Evolutionary conservation across 2,329 filamentous ascomycete genomes (phyloP), one percentile per base, ranked within the genome.

Genomic region (Didymosphaeria variabile): DNA sequence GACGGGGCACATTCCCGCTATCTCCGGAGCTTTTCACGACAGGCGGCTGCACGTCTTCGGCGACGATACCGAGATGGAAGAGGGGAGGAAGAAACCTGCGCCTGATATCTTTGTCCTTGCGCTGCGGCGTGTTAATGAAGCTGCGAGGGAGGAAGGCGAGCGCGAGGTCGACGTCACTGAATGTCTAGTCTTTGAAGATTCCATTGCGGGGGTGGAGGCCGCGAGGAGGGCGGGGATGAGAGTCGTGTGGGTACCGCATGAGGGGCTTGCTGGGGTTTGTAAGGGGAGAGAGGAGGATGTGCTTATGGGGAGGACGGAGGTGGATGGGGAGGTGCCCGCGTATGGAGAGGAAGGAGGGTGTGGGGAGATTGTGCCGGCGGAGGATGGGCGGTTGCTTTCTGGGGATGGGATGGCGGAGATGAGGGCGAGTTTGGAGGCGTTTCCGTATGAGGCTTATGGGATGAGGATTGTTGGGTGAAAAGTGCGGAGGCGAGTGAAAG

Each of bases 101-200:
- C 66, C 66, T 15, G 66, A 68, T 46, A 62, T 67, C 5, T 68
- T 60, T 47, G 44, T 63, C 19, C 23, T 68, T n/a, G 66, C 66
- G 12, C 53, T 67, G 56, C 56, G 62, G 46, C 23, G 54, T 15
- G 36, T 64, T 32, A 67, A 65, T 44, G 26, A 59, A 5, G 54
- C 23, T 2, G 15, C 36, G 26, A 57, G 40, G 55, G 51, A 63
- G 32, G 9, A 8, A n/a, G 13, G 70, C 13, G 63, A 59, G 44
- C 21, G 40, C 3, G 42, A 53, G 2, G 50, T 71, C 6, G 57
- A 42, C 17, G 68, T 71, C 0, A 63, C 62, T 1, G 74, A 78
- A 63, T 77, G 72, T 67, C 65, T 78, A 34, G 74, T 78, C 8
- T 78, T 78, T 21, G 75, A 77, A 59, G 74, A 78, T 67, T 75